Evolutionary conservation across 75 land plant species (phyloP), one percentile per base, ranked within the genome.

Genomic region (Sequoia sempervirens): DNA sequence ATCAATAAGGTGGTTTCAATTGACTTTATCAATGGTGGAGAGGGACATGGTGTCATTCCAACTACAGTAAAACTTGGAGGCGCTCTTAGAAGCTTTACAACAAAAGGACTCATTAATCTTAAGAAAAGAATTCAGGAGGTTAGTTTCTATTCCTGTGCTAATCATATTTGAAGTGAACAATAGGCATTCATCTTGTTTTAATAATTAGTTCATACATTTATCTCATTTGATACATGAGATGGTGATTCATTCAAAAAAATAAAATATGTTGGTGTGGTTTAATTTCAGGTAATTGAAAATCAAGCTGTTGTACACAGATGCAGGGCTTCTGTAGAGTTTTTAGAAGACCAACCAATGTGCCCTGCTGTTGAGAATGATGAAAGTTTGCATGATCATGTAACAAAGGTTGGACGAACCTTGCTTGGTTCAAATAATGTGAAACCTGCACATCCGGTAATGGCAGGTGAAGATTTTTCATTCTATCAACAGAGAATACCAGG

Each of bases 391-490:
- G 73, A 88, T 43, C 94, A 88, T 53, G 91, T 86, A 17, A 41
- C 70, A 3, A 64, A 81, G 2, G 85, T 92, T 14, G 87, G 86
- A 17, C 38, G 7, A 32, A 80, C 47, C 20, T 64, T 92, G 28
- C 47, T 93, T 45, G 94, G 93, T 26, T 84, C 81, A 54, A 76
- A 85, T 50, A 90, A 91, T 82, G 85, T 84, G 13, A 54, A 64
- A 54, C 0, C 53, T 34, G 70, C 85, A 28, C 26, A 72, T 7
- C 73, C 30, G 2, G 53, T 85, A 74, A 93, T 90, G 90, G 93
- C 88, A 46, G 86, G 92, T 58, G 94, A 93, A 81, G 94, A 93
- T 73, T 93, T 93, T 79, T 80, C 94, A 1, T 91, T 93, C 89
- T 93, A 83, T 83, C 80, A 82, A 53, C 82, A 91, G 52, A 80